Conservation (phyloP, 2,329 filamentous ascomycete genomes). For the Tolypocladium guangdongense region DNA sequence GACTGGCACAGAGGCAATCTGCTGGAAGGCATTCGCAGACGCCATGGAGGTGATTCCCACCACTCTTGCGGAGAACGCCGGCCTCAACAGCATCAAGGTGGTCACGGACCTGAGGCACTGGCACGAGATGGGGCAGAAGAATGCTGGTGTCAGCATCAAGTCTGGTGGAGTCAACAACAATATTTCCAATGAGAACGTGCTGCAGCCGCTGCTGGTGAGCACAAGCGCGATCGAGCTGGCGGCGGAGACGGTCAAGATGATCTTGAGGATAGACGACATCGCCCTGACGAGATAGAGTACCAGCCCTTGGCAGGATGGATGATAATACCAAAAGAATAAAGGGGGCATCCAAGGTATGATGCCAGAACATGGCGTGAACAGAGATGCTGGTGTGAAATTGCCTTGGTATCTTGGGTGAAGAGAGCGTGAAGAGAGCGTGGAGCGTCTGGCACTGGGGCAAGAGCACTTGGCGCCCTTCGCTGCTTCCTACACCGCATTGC, state of each 20-base stretch:
- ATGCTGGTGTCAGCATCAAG: constrained; percentile 96
- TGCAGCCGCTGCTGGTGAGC: constrained; percentile 92
- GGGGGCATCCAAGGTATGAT: constrained; percentile 1
- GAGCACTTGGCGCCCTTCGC: neutral
- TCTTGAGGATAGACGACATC: constrained; percentile 57
- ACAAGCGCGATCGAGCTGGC: constrained; percentile 96
- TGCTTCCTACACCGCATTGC: neutral
- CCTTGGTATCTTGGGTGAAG: neutral
- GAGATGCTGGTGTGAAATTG: neutral
- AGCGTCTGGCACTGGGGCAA: neutral
- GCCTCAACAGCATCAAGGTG: constrained; percentile 96
- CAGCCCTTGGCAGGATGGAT: constrained; percentile 19
- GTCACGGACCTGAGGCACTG: constrained; percentile 91
- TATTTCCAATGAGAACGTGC: constrained; percentile 91
- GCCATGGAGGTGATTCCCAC: constrained; percentile 96
- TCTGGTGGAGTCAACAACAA: constrained; percentile 94
- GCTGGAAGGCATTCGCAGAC: constrained; percentile 98
- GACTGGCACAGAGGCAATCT: constrained; percentile 88
- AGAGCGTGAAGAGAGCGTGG: no score
- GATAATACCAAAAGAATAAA: constrained; percentile 21
- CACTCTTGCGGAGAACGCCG: constrained; percentile 93
- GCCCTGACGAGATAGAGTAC: constrained; percentile 43
- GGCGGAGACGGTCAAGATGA: constrained; percentile 97
- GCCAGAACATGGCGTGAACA: neutral
- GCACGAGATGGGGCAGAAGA: constrained; percentile 90